Evolutionary conservation across 2,329 filamentous ascomycete species (phyloP), one percentile per base, ranked within the genome.

Genomic region (Fusarium burgessii): DNA sequence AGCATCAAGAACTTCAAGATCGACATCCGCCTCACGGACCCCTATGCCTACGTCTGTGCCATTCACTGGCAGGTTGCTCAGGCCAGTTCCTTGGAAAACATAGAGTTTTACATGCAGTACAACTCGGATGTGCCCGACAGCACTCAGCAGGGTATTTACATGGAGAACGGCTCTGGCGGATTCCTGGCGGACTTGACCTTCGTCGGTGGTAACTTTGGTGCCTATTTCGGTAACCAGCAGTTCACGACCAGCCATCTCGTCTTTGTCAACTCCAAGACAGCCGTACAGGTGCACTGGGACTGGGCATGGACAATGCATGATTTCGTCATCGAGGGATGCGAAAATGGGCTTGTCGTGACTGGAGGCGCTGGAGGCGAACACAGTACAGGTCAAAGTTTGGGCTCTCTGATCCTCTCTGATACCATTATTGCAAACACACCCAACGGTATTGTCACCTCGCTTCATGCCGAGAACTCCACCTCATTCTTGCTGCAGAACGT

Each of bases 231-330:
- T 17, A 90, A 88, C 76, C 89, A 91, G 76, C 91, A 93, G 77
- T 93, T 92, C 77, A 92, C 90, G 6, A 89, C 89, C 71, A 85
- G 89, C 15, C 47, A 43, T 20, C 60, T 47, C 91, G 92, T 78
- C 70, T 93, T 62, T 86, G 42, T 20, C 23, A 47, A 84, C 17
- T 93, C 93, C 82, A 89, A 89, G 68, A 92, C 90, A 18, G 87
- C 88, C 45, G 88, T 93, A 58, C 89, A 86, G 76, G 88, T 92
- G 80, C 87, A 91, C 72, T 93, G 91, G 91, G 88, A 92, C 80
- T 93, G 91, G 91, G 87, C 88, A 35, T 93, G 90, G 89, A 57
- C 54, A 14, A 47, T 57, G 54, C 42, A 57, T 89, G 87, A 86
- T 25, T 78, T 92, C 32, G 83, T 79, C 35, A 87, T 92, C 78